These are phyloP conservation scores for Syzygium jambos DNA, from an alignment of 345 rosid species.

Conservation along the genomic window DNA sequence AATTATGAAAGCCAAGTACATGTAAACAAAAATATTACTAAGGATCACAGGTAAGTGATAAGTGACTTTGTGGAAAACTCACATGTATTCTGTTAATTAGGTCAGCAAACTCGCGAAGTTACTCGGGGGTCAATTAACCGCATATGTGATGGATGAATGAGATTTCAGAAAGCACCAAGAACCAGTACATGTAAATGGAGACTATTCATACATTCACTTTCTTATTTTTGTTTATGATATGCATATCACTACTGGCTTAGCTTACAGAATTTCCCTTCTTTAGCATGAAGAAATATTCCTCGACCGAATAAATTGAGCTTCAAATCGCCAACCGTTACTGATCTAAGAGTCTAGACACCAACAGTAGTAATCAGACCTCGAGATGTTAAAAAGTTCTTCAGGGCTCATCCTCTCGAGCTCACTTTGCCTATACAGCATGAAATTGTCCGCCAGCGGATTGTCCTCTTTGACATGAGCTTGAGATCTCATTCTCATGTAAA, in stretches of 20 bases:
- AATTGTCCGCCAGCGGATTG: slow-evolving; percentile 59
- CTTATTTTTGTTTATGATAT: background rate
- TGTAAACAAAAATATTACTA: background rate
- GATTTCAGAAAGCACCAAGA: background rate
- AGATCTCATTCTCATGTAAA: slow-evolving; percentile 76
- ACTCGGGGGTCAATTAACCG: background rate
- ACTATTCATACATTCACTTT: background rate
- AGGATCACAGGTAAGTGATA: background rate
- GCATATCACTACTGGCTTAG: background rate
- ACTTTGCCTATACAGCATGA: slow-evolving; percentile 66
- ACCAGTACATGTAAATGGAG: background rate
- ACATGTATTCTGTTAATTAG: background rate
- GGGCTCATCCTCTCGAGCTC: slow-evolving; percentile 86
- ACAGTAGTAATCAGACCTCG: slow-evolving; percentile 82
- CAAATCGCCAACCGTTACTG: background rate
- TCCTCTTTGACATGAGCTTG: slow-evolving; percentile 56
- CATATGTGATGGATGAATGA: background rate
- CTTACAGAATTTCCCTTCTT: background rate
- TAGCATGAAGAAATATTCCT: background rate
- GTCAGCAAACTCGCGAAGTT: background rate
- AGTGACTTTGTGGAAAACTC: background rate
- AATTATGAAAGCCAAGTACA: background rate
- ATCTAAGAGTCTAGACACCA: slow-evolving; percentile 64
- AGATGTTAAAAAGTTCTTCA: slow-evolving; percentile 50
- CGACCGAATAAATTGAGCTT: background rate